Base-by-base conservation (phyloP, 768 basidiomycete genomes). In the Pluteus cervinus region DNA sequence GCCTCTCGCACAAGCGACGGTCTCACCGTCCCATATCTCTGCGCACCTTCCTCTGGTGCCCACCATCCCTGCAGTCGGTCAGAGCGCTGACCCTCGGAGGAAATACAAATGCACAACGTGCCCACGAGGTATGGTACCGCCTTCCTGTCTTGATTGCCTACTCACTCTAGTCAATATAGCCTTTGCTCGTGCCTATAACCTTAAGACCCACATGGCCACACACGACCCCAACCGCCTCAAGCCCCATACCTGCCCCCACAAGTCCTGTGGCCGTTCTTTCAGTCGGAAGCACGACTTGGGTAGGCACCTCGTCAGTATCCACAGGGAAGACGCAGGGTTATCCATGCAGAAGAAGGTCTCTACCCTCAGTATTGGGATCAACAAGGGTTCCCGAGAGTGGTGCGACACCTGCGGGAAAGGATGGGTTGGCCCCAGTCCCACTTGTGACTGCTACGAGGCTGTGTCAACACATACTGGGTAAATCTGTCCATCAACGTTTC, bases 151-250 rank as follows among this genome's bases (percentile, higher is more conserved):
- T 18, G 43, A 1, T 43, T 25, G 25, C n/a, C 16, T 33, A 42
- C 37, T 44, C 24, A 41, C 30, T 38, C 42, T 36, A 40, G 25
- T 44, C 39, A 43, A 15, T n/a, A n/a, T 41, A 86, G 93, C 86
- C 1, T 97, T 97, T 49, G 92, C 91, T 8, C 71, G 92, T 18
- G 90, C 90, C 2, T 96, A 87, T 61, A 97, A 97, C 52, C 63
- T 97, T 41, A 97, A 97, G 68, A 93, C 92, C 0, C 92, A 96
- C 58, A 81, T 87, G 75, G 84, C 85, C 17, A 97, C 92, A 3
- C 92, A 97, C 60, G 89, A 94, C 56, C 92, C 93, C 16, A 81
- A 88, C 58, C 74, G 92, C 43, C 64, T 82, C 34, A 97, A 94
- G 65, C 89, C 90, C 4, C 85, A 89, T 55, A 73, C 81, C 30